Evolutionary conservation across 352 stramenopile genomes (phyloP), one percentile per base, ranked within the genome.

Genomic region (Globisporangium paddicum): DNA sequence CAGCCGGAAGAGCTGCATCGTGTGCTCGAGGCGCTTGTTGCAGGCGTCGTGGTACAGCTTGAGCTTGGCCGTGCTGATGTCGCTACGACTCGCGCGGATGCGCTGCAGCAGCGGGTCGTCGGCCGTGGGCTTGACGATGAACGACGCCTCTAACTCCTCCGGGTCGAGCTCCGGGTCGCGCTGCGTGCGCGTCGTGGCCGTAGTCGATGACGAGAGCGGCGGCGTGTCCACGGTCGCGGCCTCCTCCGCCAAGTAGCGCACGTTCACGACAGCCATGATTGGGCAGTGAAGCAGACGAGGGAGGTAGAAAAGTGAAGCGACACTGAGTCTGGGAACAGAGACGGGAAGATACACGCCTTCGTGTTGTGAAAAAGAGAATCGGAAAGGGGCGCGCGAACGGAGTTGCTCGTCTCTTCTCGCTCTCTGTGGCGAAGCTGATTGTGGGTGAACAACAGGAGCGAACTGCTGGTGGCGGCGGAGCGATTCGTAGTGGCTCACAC

Each of bases 31-130:
- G 5, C 63, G 67, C 53, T 71, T 64, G 59, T 80, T 65, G 59
- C 76, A 80, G 32, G 70, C 61, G 30, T 82, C 71, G 56, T 84
- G 76, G 53, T 86, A 86, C 23, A 58, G 55, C 32, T 73, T 72
- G 50, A 86, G 55, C 19, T 73, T 63, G 18, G 69, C 73, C 28
- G 66, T 50, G 28, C 69, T 77, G 21, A 83, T 72, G 41, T 83
- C 73, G 46, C 52, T 66, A n/a, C 60, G 60, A 28, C 52, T 66
- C 45, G 60, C 37, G 34, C 53, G 51, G 13, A 66, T 48, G 37
- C 51, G 59, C 41, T 63, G 59, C 41, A 65, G 13, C 18, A 32
- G 41, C 41, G 41, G 21, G n/a, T 53, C 25, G 38, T 63, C 58
- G 32, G 52, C 50, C 37, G 56, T 41, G 18, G 58, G 40, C 23